phyloP scores from a whole-genome alignment of 83 land plant species.

The Thuja plicata region DNA sequence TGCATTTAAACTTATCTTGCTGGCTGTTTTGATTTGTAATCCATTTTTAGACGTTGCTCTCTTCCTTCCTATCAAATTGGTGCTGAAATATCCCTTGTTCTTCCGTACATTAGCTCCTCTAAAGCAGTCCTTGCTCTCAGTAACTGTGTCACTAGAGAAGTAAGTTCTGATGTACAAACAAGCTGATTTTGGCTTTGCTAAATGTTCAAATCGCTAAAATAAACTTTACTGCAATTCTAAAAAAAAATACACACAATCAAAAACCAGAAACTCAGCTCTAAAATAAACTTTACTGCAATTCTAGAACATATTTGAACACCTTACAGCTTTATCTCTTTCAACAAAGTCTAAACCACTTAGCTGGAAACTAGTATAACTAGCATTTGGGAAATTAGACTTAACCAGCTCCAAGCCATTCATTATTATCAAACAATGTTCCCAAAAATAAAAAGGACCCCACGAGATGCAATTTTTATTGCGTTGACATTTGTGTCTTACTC shows the following conservation, averaged over 20 bases:
- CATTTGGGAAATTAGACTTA: too few species aligned
- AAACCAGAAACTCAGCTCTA: too few species aligned
- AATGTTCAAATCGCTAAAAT: too few species aligned
- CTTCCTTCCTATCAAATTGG: background rate
- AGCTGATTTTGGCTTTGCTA: background rate
- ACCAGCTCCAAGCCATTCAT: background rate
- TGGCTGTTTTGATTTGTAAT: background rate
- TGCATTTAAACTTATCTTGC: background rate
- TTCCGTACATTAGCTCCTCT: background rate
- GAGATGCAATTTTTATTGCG: background rate
- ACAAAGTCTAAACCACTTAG: background rate
- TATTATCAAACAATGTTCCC: too few species aligned
- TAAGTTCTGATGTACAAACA: background rate
- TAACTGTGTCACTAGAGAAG: background rate
- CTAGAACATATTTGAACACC: background rate
- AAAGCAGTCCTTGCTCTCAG: background rate
- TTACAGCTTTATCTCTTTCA: background rate
- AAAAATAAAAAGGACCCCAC: too few species aligned
- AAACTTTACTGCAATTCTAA: background rate
- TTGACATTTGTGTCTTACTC: background rate
- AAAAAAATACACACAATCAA: too few species aligned
- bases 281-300: background rate
- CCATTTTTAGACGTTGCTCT: background rate
- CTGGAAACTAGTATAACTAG: background rate
- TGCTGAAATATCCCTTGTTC: background rate